Percentiles rank a stretch among this genome's conserved stretches.
These are phyloP conservation scores for Leptomonas pyrrhocoris DNA, from an alignment of 208 protist genomes.

Conservation along the genomic window DNA sequence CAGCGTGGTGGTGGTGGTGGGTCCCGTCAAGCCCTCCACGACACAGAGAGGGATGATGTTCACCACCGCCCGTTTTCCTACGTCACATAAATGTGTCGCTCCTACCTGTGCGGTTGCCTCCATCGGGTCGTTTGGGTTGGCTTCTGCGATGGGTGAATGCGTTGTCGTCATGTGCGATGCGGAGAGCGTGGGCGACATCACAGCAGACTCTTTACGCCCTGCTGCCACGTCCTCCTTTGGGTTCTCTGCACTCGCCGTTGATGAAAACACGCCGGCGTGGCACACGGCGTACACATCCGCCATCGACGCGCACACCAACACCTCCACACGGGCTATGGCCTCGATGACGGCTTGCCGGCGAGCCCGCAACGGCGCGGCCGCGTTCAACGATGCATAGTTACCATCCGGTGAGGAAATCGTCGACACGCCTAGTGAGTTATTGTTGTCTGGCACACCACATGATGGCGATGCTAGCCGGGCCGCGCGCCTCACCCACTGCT, in stretches of 20 bases:
- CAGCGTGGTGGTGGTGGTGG: conserved; percentile 47
- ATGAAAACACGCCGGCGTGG: conserved; percentile 25
- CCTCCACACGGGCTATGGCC: conserved; percentile 49
- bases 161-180: too few species aligned
- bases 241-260: background rate
- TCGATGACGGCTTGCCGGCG: conserved; percentile 38
- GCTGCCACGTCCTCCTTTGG: background rate
- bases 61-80: too few species aligned
- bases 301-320: conserved; percentile 53
- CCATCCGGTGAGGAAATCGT: too few species aligned
- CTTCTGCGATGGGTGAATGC: too few species aligned
- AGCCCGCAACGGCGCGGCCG: background rate
- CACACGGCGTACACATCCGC: conserved; percentile 42
- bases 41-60: conserved; percentile 54
- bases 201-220: too few species aligned
- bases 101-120: too few species aligned
- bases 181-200: too few species aligned
- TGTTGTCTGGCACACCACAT: background rate
- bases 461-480: background rate
- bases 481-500: conserved; percentile 16
- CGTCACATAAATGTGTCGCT: too few species aligned
- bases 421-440: background rate
- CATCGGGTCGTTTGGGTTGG: too few species aligned
- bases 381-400: background rate
- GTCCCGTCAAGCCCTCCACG: conserved; percentile 48